phyloP scores from a whole-genome alignment of 1,284 basidiomycete species.

The Takashimella tepidaria region DNA sequence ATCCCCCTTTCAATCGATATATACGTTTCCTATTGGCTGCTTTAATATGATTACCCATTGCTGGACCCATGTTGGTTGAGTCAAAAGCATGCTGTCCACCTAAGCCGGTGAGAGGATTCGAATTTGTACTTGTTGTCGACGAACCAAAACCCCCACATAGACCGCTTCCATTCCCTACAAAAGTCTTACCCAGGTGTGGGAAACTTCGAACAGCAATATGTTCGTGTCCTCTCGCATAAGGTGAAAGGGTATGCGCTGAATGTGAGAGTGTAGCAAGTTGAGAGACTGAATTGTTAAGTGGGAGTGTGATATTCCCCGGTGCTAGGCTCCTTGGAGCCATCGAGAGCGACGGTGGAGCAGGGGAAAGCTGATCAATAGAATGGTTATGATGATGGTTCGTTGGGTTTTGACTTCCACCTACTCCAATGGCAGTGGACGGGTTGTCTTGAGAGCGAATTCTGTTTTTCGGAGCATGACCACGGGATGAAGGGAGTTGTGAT shows the following conservation, averaged over 20 bases:
- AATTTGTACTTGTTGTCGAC: no score
- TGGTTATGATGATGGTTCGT: background rate
- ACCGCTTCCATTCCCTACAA: no score
- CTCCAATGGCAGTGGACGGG: no score
- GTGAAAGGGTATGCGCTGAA: slow-evolving; percentile 84
- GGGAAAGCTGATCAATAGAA: background rate
- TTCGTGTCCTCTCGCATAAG: slow-evolving; percentile 77
- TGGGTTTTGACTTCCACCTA: background rate
- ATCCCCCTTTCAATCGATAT: background rate
- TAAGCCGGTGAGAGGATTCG: no score
- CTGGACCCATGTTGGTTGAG: background rate
- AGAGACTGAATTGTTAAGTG: slow-evolving; percentile 69
- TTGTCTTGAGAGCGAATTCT: no score
- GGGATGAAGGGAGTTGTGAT: slow-evolving; percentile 24
- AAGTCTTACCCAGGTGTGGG: slow-evolving; percentile 54
- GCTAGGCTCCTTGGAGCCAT: background rate
- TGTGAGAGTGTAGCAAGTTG: slow-evolving; percentile 76
- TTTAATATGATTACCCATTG: background rate
- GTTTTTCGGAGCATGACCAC: no score
- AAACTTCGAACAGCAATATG: slow-evolving; percentile 86
- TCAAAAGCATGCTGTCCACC: no score
- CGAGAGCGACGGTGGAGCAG: background rate
- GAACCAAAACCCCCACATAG: no score
- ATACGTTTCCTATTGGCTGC: background rate
- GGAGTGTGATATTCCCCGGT: slow-evolving; percentile 59